Percentiles rank a stretch among this genome's conserved stretches.
These are phyloP conservation scores for Orbilia brochopaga DNA, from an alignment of 2,329 filamentous ascomycete species.

Conservation along the genomic window DNA sequence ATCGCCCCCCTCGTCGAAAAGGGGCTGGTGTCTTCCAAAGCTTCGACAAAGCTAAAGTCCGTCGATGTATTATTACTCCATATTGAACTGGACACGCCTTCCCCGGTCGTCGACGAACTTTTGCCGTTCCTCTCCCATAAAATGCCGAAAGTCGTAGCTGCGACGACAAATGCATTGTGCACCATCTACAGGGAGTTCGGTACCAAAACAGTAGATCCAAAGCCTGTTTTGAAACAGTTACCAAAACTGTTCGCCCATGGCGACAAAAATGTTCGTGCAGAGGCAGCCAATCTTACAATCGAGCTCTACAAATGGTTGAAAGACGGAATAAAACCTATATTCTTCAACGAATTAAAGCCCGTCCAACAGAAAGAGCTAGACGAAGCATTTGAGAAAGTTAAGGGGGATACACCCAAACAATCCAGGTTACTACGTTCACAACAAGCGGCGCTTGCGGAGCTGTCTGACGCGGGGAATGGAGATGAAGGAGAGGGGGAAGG, in stretches of 20 bases:
- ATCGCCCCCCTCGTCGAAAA: slow-evolving; percentile 86
- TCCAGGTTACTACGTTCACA: slow-evolving; percentile 86
- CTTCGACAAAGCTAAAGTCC: slow-evolving; percentile 84
- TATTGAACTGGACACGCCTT: slow-evolving; percentile 84
- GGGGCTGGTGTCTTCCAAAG: slow-evolving; percentile 82
- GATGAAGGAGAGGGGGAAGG: slow-evolving; percentile 66
- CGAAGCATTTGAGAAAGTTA: slow-evolving; percentile 90
- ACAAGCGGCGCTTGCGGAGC: slow-evolving; percentile 79
- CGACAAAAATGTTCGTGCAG: slow-evolving; percentile 96
- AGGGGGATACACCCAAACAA: slow-evolving; percentile 88
- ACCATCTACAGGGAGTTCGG: slow-evolving; percentile 92
- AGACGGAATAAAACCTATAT: slow-evolving; percentile 97
- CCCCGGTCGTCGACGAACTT: slow-evolving; percentile 87
- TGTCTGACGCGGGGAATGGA: slow-evolving; percentile 67
- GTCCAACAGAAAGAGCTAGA: slow-evolving; percentile 95
- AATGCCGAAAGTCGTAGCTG: slow-evolving; percentile 84
- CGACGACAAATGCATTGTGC: slow-evolving; percentile 76
- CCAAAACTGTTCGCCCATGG: slow-evolving; percentile 94
- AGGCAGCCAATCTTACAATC: slow-evolving; percentile 86
- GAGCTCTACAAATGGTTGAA: slow-evolving; percentile 97
- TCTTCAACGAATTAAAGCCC: slow-evolving; percentile 93
- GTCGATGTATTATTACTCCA: slow-evolving; percentile 86
- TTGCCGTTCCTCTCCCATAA: slow-evolving; percentile 83
- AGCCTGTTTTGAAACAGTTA: slow-evolving; percentile 83
- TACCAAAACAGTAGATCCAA: slow-evolving; percentile 91